Conservation (phyloP, 345 rosid genomes). For the Xanthoceras sorbifolium region DNA sequence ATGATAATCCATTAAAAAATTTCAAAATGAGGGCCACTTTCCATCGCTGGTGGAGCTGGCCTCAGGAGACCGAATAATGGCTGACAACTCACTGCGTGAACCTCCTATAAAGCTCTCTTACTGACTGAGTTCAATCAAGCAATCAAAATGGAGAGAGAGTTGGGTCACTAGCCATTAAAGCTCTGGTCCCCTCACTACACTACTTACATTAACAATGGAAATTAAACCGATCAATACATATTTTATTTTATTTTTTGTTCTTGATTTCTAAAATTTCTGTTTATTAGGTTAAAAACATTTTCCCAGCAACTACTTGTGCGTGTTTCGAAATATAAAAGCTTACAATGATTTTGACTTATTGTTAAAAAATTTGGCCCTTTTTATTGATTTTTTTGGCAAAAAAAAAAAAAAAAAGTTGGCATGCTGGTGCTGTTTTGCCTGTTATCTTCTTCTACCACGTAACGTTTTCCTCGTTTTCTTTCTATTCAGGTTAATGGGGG, state of each 20-base stretch:
- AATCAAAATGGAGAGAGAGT: no score
- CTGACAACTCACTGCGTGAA: background rate
- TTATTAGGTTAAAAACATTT: background rate
- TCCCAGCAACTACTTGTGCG: background rate
- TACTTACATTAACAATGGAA: background rate
- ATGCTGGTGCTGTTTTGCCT: background rate
- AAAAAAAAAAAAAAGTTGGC: no score
- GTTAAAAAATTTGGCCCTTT: background rate
- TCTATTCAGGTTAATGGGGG: background rate
- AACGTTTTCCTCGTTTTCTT: background rate
- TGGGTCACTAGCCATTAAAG: background rate
- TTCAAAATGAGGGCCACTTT: no score
- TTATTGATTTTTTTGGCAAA: background rate
- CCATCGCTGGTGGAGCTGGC: no score
- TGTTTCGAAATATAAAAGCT: background rate
- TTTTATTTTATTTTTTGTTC: background rate
- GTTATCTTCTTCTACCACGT: background rate
- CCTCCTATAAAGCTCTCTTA: background rate
- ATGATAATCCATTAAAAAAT: no score
- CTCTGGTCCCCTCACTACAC: slow-evolving; percentile 1
- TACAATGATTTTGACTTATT: background rate
- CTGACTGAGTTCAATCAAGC: no score
- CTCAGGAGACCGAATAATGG: no score
- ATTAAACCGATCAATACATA: background rate
- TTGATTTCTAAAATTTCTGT: background rate